Evolutionary conservation across 495 filamentous ascomycete species (phyloP), one percentile per base, ranked within the genome.

Genomic region (Venustampulla echinocandica): DNA sequence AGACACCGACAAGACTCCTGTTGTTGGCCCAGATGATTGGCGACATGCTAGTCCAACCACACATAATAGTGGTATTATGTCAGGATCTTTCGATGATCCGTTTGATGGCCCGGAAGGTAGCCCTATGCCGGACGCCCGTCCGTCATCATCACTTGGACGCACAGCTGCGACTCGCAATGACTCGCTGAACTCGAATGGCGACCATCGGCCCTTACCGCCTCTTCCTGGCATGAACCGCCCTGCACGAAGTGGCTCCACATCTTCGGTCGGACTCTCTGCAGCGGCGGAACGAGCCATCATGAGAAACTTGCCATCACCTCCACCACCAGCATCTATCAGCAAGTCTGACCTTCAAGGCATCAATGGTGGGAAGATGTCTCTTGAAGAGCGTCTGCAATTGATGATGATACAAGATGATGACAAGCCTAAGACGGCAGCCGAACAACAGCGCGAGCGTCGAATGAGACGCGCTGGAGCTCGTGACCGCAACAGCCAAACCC

Each of bases 1-100:
- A 64, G 92, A 98, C 58, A 85, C 87, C 15, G 88, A 94, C 54
- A 95, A 96, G 68, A 96, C 93, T 0, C 90, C 92, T 2, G 93
- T 98, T 17, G 92, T 98, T 21, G 75, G 93, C 37, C 92, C 92
- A 2, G 93, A 96, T 54, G 88, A 95, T 56, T 98, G 92, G 92
- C 77, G 84, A 35, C 84, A 87, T 52, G 83, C 84, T 74, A 82
- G 73, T 49, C 81, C 84, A 2, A 57, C 61, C n/a, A 52, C 57
- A 9, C 54, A 57, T 19, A 61, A 60, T n/a, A 61, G 58, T 11
- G 54, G 55, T 19, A 63, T 59, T 25, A 72, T 70, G 3, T 69
- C 83, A 44, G 68, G 71, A 40, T 57, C 69, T 38, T 70, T 81
- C 2, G 84, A 85, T 17, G 80, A 92, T 40, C 76, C 79, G 0